Evolutionary conservation across 1,139 yeast genomes (phyloP).

Genomic region (Zygosaccharomyces sapae): DNA sequence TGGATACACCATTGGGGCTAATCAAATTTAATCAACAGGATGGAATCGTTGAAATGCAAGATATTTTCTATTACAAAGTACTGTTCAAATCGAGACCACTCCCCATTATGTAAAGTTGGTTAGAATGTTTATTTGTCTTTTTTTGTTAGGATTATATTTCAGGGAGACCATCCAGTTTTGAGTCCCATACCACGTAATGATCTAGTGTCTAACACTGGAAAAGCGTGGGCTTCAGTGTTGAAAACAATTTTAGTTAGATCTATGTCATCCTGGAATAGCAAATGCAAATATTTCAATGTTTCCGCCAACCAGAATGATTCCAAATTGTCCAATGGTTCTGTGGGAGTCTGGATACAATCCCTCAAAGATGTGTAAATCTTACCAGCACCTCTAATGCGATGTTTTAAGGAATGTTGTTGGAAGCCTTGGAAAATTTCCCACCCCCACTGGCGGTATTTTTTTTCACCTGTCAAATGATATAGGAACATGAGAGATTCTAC

Average conservation of each 20-base stretch:
- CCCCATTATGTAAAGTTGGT: slow-evolving; percentile 55
- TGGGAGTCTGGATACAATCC: slow-evolving; percentile 54
- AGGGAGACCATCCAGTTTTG: slow-evolving; percentile 28
- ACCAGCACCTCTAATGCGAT: slow-evolving; percentile 39
- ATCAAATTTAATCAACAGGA: slow-evolving; percentile 42
- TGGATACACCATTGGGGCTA: slow-evolving; percentile 61
- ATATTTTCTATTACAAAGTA: slow-evolving; percentile 52
- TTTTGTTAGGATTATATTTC: background rate
- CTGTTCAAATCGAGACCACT: slow-evolving; percentile 64
- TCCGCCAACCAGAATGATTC: slow-evolving; percentile 96
- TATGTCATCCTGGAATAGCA: slow-evolving; percentile 70
- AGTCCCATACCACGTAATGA: slow-evolving; percentile 15
- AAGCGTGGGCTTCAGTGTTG: slow-evolving; percentile 91
- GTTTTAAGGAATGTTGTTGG: slow-evolving; percentile 50
- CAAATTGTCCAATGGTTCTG: slow-evolving; percentile 63
- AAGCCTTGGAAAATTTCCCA: slow-evolving; percentile 78
- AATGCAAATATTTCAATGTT: slow-evolving; percentile 80
- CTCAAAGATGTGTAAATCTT: slow-evolving; percentile 60
- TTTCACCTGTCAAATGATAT: slow-evolving; percentile 77
- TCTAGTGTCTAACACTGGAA: slow-evolving; percentile 48
- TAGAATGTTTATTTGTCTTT: background rate
- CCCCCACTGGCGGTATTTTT: slow-evolving; percentile 84
- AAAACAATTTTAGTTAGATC: slow-evolving; percentile 66
- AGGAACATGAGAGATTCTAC: slow-evolving; percentile 82
- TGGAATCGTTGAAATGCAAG: slow-evolving; percentile 47